phyloP scores from a whole-genome alignment of 805 yeast species.

The Zygoascus bituminiphila region DNA sequence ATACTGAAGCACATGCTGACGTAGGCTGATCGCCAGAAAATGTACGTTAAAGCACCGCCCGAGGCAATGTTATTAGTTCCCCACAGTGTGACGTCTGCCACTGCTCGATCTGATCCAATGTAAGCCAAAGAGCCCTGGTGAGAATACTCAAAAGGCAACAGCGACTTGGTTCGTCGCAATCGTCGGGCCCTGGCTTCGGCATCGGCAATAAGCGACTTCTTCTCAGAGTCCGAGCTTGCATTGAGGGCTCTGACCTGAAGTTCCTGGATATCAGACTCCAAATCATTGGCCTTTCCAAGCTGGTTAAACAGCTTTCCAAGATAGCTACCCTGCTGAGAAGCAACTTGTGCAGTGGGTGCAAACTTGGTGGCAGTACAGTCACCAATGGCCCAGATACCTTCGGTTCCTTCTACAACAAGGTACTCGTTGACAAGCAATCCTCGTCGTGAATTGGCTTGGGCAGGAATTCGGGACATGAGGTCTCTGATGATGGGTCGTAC shows the following conservation, averaged over 20 bases:
- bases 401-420: constrained; percentile 73
- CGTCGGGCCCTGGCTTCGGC: constrained; percentile 38
- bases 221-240: constrained; percentile 19
- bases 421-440: constrained; percentile 82
- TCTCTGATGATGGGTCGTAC: constrained; percentile 67
- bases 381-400: constrained; percentile 81
- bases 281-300: constrained; percentile 29
- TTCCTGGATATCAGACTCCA: constrained; percentile 32
- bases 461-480: constrained; percentile 57
- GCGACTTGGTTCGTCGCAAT: constrained; percentile 29
- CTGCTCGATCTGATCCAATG: constrained; percentile 85
- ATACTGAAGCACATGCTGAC: constrained; percentile 85
- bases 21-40: constrained; percentile 94
- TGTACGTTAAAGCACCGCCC: constrained; percentile 80
- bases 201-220: constrained; percentile 32
- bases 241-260: constrained; percentile 30
- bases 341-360: constrained; percentile 97
- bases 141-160: constrained; percentile 60
- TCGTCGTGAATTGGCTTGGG: constrained; percentile 76
- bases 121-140: constrained; percentile 93
- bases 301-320: constrained; percentile 65
- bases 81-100: constrained; percentile 69
- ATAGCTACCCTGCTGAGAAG: constrained; percentile 86
- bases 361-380: constrained; percentile 86
- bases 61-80: constrained; percentile 69